A percentile compares a stretch with the other conserved stretches of the same genome.
Evolutionary conservation across 164 flowering plant genomes (phyloP).

Genomic region (Pachysandra terminalis): DNA sequence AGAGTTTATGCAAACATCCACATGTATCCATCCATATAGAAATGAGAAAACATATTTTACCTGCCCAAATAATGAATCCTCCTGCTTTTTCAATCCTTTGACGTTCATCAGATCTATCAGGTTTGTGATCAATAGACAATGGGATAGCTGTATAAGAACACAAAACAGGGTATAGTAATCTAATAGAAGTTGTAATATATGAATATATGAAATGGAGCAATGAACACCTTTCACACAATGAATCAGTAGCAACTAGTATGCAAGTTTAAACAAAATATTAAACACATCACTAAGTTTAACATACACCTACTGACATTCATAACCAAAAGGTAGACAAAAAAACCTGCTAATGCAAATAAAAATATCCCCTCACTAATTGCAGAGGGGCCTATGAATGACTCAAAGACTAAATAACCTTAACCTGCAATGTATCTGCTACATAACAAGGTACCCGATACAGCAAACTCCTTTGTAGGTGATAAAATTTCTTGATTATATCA

Average conservation of each 20-base stretch:
- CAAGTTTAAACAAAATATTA: not conserved
- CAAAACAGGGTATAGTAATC: no score
- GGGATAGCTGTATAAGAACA: slow-evolving; percentile 51
- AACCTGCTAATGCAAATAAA: not conserved
- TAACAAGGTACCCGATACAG: not conserved
- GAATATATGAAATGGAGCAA: no score
- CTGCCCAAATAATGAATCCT: slow-evolving; percentile 80
- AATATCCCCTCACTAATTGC: not conserved
- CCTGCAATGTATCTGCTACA: no score
- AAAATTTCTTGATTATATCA: not conserved
- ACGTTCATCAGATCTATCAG: slow-evolving; percentile 83
- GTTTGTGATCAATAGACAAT: slow-evolving; percentile 77
- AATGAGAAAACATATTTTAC: slow-evolving; percentile 26
- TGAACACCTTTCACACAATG: not conserved
- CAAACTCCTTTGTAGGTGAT: not conserved
- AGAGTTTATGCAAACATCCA: not conserved
- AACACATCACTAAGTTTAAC: not conserved
- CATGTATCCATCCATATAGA: not conserved
- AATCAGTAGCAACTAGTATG: not conserved
- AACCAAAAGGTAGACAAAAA: not conserved
- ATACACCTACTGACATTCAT: not conserved
- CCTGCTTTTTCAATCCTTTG: slow-evolving; percentile 83
- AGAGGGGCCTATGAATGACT: slow-evolving; percentile 16
- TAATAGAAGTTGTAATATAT: no score
- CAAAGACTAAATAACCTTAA: not conserved